Evolutionary conservation across 2,329 filamentous ascomycete species (phyloP).

Genomic region (Botrytis squamosa): DNA sequence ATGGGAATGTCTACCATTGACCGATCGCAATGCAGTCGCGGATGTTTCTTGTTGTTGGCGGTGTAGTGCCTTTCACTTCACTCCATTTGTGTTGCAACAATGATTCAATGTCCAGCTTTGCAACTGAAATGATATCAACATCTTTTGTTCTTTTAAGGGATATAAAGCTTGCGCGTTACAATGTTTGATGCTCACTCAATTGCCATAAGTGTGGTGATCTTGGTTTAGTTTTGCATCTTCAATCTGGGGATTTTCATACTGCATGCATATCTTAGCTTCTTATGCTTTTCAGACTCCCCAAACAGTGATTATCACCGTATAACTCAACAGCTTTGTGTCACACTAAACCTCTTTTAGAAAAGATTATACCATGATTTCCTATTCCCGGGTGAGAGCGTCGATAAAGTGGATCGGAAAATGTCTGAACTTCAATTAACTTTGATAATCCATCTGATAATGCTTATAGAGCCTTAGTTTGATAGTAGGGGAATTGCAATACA

Average conservation of each 20-base stretch:
- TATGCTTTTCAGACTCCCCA: background rate
- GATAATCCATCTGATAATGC: background rate
- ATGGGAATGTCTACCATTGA: background rate
- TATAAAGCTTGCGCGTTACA: background rate
- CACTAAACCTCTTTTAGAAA: background rate
- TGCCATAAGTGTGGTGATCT: conserved; percentile 4
- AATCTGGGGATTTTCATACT: background rate
- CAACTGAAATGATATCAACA: background rate
- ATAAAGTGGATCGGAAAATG: background rate
- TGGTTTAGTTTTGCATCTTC: background rate
- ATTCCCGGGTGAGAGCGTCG: background rate
- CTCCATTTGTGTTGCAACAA: background rate
- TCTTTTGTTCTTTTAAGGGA: background rate
- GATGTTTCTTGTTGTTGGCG: background rate
- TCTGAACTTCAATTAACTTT: background rate
- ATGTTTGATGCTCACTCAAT: background rate
- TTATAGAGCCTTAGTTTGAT: background rate
- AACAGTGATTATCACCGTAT: background rate
- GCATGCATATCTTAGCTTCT: background rate
- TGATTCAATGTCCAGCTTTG: background rate
- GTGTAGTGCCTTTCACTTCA: background rate
- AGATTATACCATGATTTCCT: background rate
- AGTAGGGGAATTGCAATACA: background rate
- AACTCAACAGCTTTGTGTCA: background rate
- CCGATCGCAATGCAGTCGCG: background rate